Conservation (phyloP, 2,329 filamentous ascomycete species). For the Cordyceps fumosorosea region DNA sequence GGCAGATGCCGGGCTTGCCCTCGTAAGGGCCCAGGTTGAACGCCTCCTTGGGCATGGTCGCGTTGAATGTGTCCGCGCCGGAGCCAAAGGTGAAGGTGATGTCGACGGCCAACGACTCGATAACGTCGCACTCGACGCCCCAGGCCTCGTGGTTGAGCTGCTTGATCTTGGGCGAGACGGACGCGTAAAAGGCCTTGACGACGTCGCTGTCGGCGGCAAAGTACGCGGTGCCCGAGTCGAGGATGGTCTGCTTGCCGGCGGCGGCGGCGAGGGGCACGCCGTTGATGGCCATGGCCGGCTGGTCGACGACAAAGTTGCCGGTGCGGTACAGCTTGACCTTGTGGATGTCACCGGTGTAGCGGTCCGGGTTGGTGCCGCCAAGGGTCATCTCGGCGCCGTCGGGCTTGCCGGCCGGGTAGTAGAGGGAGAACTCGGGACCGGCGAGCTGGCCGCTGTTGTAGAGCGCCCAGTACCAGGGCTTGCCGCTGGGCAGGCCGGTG, state of each 20-base stretch:
- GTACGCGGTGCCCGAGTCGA: slow-evolving; percentile 28
- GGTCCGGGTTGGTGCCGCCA: slow-evolving; percentile 25
- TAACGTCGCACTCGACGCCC: slow-evolving; percentile 26
- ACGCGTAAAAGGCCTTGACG: slow-evolving; percentile 23
- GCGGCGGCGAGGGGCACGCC: slow-evolving; percentile 15
- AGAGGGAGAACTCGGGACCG: slow-evolving; percentile 24
- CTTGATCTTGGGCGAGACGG: slow-evolving; percentile 24
- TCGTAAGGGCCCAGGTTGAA: slow-evolving; percentile 29
- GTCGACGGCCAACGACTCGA: slow-evolving; percentile 23
- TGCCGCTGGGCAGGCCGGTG: slow-evolving; percentile 12
- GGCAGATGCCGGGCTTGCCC: slow-evolving; percentile 21
- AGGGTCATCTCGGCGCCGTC: slow-evolving; percentile 25
- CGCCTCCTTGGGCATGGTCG: slow-evolving; percentile 23
- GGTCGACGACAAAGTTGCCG: slow-evolving; percentile 13
- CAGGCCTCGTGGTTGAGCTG: slow-evolving; percentile 27
- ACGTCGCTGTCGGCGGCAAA: slow-evolving; percentile 25
- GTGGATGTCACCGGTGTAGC: slow-evolving; percentile 23
- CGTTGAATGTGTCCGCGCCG: slow-evolving; percentile 18
- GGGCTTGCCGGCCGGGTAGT: slow-evolving; percentile 18
- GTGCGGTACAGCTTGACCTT: slow-evolving; percentile 20
- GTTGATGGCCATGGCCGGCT: slow-evolving; percentile 21
- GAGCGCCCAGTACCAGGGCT: slow-evolving; percentile 24
- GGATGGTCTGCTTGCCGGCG: slow-evolving; percentile 17
- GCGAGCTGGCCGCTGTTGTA: slow-evolving; percentile 20
- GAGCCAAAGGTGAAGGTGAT: slow-evolving; percentile 26